Evolutionary conservation across 2,329 filamentous ascomycete genomes (phyloP).

Genomic region (Colletotrichum siamense): DNA sequence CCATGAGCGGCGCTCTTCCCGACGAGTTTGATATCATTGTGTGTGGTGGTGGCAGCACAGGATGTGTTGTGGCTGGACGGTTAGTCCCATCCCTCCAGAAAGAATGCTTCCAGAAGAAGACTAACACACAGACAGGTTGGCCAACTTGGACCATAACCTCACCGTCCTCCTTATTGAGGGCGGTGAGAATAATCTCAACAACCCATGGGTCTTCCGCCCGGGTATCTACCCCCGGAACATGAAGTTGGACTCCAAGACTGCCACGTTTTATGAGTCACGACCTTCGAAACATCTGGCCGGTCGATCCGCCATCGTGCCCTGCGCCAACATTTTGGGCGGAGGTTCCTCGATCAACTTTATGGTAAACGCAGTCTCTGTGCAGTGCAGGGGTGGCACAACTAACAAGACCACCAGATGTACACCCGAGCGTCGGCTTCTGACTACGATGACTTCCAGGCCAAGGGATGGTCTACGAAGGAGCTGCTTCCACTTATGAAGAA

Average conservation of each 20-base stretch:
- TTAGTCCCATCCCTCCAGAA: constrained; percentile 32
- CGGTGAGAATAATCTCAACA: constrained; percentile 77
- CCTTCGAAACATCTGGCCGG: constrained; percentile 76
- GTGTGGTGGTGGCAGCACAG: constrained; percentile 75
- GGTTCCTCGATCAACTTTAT: constrained; percentile 81
- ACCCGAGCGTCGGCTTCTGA: constrained; percentile 74
- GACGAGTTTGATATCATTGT: constrained; percentile 85
- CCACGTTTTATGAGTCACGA: constrained; percentile 80
- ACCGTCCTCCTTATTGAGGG: constrained; percentile 73
- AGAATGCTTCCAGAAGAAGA: constrained; percentile 38
- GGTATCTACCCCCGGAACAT: constrained; percentile 82
- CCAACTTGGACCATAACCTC: constrained; percentile 79
- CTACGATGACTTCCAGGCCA: constrained; percentile 80
- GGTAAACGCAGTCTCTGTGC: constrained; percentile 42
- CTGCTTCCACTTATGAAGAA: constrained; percentile 80
- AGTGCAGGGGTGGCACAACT: constrained; percentile 8
- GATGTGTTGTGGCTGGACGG: constrained; percentile 63
- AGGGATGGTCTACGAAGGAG: constrained; percentile 81
- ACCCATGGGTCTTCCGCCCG: constrained; percentile 78
- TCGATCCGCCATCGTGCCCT: constrained; percentile 75
- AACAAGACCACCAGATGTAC: constrained; percentile 63
- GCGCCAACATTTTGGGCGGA: constrained; percentile 74
- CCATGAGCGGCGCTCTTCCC: constrained; percentile 53
- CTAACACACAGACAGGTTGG: constrained; percentile 59
- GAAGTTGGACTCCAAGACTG: constrained; percentile 80